Percentiles rank a stretch among this genome's conserved stretches.
Evolutionary conservation across 306 rosid species (phyloP).

Genomic region (Prunus fruticosa): DNA sequence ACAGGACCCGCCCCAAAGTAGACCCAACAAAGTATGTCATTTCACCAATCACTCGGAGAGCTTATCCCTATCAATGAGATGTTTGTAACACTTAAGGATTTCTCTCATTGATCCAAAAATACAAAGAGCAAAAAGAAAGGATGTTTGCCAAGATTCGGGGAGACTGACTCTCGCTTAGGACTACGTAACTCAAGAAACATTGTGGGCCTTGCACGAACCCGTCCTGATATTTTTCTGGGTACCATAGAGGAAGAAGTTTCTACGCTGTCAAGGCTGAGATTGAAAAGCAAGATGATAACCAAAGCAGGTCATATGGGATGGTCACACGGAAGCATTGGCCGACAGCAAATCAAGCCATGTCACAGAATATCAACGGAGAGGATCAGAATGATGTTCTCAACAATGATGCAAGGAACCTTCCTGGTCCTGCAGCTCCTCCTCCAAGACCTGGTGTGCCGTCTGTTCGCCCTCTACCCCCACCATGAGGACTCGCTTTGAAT

Average conservation of each 20-base stretch:
- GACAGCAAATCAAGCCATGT: constrained; percentile 95
- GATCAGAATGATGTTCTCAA: constrained; percentile 57
- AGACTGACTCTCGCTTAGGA: constrained; percentile 96
- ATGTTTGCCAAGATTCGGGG: constrained; percentile 97
- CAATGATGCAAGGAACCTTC: constrained; percentile 59
- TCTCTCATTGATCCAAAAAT: constrained; percentile 97
- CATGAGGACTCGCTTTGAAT: constrained; percentile 86
- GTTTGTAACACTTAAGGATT: constrained; percentile 97
- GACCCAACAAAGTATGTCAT: constrained; percentile 82
- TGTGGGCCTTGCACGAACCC: constrained; percentile 90
- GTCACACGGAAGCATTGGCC: constrained; percentile 98
- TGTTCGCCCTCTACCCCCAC: constrained; percentile 90
- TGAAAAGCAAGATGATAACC: constrained; percentile 96
- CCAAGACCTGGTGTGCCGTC: constrained; percentile 82
- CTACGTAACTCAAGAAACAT: constrained; percentile 80
- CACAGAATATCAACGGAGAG: constrained; percentile 67
- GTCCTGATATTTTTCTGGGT: constrained; percentile 98
- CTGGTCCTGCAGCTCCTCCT: constrained; percentile 93
- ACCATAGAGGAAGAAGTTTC: constrained; percentile 98
- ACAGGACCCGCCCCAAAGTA: too few relatives aligned
- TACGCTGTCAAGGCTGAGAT: constrained; percentile 95
- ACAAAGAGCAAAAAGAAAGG: constrained; percentile 92
- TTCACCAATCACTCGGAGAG: constrained; percentile 91
- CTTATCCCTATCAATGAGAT: constrained; percentile 81
- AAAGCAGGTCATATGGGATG: constrained; percentile 99